A percentile compares a stretch with the other conserved stretches of the same genome.
Conservation (phyloP, 768 basidiomycete genomes). For the Rhodocollybia butyracea region DNA sequence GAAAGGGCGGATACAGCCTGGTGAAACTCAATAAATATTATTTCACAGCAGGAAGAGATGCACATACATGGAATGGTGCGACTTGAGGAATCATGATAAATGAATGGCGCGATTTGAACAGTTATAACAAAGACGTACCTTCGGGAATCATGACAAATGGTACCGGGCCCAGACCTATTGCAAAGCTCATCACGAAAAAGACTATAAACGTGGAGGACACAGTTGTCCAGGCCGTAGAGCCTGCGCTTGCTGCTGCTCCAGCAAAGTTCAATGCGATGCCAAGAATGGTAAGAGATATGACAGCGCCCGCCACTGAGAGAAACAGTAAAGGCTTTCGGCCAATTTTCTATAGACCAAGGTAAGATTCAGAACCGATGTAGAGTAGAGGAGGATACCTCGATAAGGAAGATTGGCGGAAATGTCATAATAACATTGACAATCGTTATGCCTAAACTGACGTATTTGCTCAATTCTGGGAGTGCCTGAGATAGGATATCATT, state of each 20-base stretch:
- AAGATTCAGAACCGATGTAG: not conserved
- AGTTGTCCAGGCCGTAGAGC: conserved; percentile 41
- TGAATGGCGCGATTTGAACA: no score
- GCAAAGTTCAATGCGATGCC: conserved; percentile 62
- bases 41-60: not conserved
- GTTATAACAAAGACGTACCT: no score
- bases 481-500: conserved; percentile 82
- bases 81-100: conserved; percentile 93
- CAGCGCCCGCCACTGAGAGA: conserved; percentile 62
- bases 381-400: conserved; percentile 53
- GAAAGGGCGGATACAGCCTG: conserved; percentile 82
- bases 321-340: conserved; percentile 72
- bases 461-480: conserved; percentile 74
- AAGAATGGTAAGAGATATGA: conserved; percentile 61
- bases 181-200: conserved; percentile 85
- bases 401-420: conserved; percentile 82
- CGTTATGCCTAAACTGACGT: conserved; percentile 82
- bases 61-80: conserved; percentile 70
- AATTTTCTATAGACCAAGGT: conserved; percentile 46
- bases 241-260: conserved; percentile 1
- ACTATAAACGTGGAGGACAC: conserved; percentile 74
- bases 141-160: conserved; percentile 91
- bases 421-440: conserved; percentile 82
- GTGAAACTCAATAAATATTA: not conserved
- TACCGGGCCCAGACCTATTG: conserved; percentile 85